phyloP scores from a whole-genome alignment of 176 grass and related monocot genomes.

The Chloris gayana region DNA sequence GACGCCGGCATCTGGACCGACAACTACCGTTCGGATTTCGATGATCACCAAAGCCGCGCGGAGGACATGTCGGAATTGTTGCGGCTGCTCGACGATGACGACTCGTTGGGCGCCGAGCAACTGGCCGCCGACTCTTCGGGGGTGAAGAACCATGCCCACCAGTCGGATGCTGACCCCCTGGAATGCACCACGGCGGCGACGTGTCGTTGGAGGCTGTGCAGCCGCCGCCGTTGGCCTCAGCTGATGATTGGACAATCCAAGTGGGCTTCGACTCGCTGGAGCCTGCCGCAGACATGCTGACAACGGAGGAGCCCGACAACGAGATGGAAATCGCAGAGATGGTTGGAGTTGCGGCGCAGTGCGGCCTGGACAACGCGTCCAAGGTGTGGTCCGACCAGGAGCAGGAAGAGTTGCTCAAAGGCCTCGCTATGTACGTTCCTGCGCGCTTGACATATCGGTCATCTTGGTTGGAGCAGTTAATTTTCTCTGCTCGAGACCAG shows the following conservation, averaged over 20 bases:
- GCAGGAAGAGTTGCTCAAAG: background rate
- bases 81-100: background rate
- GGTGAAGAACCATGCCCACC: background rate
- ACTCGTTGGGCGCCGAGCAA: background rate
- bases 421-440: constrained; percentile 15
- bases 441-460: too few species aligned
- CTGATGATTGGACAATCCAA: background rate
- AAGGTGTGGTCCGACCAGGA: constrained; percentile 30
- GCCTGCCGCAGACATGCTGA: too few species aligned
- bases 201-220: background rate
- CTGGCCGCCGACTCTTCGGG: background rate
- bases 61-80: background rate
- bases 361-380: background rate
- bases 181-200: too few species aligned
- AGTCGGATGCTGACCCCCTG: too few species aligned
- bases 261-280: background rate
- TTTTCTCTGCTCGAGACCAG: too few species aligned
- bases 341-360: background rate
- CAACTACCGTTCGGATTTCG: background rate
- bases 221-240: background rate
- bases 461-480: too few species aligned
- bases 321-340: background rate
- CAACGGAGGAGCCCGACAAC: background rate
- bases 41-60: background rate
- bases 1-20: background rate